Conservation (phyloP, 176 grass and related monocot species). For the Pontederia crassipes region DNA sequence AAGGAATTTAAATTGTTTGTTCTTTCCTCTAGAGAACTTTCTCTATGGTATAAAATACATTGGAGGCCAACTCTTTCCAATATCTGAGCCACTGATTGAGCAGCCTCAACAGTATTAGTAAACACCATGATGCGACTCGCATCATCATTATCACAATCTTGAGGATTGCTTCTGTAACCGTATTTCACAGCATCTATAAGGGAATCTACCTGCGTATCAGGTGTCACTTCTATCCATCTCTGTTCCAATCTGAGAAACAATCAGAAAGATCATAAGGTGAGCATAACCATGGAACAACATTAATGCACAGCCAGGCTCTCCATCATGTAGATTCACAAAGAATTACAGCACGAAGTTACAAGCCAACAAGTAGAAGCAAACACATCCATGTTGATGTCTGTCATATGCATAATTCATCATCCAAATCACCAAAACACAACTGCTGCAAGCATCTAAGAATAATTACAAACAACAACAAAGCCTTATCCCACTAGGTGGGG, state of each 20-base stretch:
- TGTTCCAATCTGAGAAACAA: slow-evolving; percentile 49
- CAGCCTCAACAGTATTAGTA: slow-evolving; percentile 84
- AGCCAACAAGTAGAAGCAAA: too few species aligned
- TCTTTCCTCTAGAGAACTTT: slow-evolving; percentile 65
- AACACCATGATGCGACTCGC: slow-evolving; percentile 80
- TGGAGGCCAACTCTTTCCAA: slow-evolving; percentile 46
- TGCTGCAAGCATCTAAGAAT: too few species aligned
- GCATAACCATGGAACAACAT: background rate
- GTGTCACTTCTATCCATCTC: slow-evolving; percentile 82
- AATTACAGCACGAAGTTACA: too few species aligned
- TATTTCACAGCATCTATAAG: slow-evolving; percentile 75
- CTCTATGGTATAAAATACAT: slow-evolving; percentile 72
- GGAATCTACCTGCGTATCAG: slow-evolving; percentile 83
- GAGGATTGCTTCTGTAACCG: slow-evolving; percentile 29
- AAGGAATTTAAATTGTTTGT: slow-evolving; percentile 49
- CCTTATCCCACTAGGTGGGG: too few species aligned
- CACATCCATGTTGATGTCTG: too few species aligned
- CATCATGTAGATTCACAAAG: too few species aligned
- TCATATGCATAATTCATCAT: too few species aligned
- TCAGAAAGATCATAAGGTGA: background rate
- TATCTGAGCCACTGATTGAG: slow-evolving; percentile 69
- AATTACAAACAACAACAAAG: too few species aligned
- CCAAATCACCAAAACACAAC: too few species aligned
- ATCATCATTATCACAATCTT: slow-evolving; percentile 24
- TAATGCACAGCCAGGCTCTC: too few species aligned